A percentile compares a stretch with the other conserved stretches of the same genome.
phyloP scores from a whole-genome alignment of 1,284 basidiomycete species.

The Microstroma glucosiphilum region DNA sequence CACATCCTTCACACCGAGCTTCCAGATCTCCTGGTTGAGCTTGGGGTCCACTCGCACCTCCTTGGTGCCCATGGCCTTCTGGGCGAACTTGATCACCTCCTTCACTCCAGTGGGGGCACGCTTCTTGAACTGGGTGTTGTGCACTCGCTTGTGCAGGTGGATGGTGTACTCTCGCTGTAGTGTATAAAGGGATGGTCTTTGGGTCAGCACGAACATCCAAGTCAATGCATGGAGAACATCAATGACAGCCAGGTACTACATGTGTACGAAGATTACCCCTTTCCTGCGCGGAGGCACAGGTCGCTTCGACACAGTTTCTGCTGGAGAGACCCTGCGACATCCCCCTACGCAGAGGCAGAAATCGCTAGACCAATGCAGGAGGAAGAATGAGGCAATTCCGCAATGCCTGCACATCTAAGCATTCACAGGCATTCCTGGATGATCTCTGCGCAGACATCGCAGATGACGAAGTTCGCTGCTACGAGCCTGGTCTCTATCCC shows the following conservation, averaged over 20 bases:
- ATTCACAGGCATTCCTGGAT: no score
- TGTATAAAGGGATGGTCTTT: not conserved
- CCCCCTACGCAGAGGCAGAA: no score
- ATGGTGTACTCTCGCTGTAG: slow-evolving; percentile 48
- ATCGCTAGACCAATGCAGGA: no score
- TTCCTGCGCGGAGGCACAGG: no score
- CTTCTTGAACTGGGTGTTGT: slow-evolving; percentile 49
- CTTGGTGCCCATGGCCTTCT: slow-evolving; percentile 50
- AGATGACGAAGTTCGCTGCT: no score
- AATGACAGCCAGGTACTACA: not conserved
- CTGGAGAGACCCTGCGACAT: no score
- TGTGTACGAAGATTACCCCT: no score
- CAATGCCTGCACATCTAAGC: no score
- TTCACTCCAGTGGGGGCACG: slow-evolving; percentile 48
- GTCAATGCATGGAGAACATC: not conserved
- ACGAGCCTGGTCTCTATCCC: no score
- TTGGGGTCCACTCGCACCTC: slow-evolving; percentile 51
- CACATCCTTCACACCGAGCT: slow-evolving; percentile 50
- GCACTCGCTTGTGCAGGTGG: slow-evolving; percentile 50
- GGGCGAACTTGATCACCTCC: slow-evolving; percentile 48
- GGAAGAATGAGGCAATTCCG: no score
- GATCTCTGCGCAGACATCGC: no score
- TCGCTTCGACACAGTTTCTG: no score
- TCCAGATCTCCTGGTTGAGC: slow-evolving; percentile 51
- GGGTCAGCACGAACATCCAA: not conserved